Evolutionary conservation across 768 basidiomycete genomes (phyloP).

Genomic region (Pulveroboletus sp.): DNA sequence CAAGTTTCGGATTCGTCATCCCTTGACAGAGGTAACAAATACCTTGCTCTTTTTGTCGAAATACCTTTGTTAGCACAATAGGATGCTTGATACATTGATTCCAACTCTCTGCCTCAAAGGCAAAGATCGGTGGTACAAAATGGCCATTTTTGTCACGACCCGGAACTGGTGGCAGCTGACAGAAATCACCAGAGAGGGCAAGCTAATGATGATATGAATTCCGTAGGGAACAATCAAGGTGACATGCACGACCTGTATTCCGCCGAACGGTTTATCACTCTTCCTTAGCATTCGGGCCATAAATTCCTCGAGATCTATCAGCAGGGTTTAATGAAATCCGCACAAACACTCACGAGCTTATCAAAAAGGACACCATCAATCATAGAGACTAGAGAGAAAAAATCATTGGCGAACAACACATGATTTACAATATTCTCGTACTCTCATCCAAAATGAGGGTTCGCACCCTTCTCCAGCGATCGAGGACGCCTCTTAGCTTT

Average conservation of each 20-base stretch:
- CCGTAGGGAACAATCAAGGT: not conserved
- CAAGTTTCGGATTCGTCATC: not conserved
- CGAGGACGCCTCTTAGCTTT: slow-evolving; percentile 36
- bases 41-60: slow-evolving; percentile 84
- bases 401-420: not conserved
- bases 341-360: slow-evolving; percentile 52
- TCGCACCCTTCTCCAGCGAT: slow-evolving; percentile 57
- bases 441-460: slow-evolving; percentile 85
- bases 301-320: slow-evolving; percentile 40
- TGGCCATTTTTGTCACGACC: slow-evolving; percentile 44
- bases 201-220: slow-evolving; percentile 42
- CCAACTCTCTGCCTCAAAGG: slow-evolving; percentile 83
- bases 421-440: slow-evolving; percentile 30
- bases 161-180: slow-evolving; percentile 81
- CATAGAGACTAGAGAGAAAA: slow-evolving; percentile 68
- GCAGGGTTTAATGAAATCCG: slow-evolving; percentile 34
- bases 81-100: slow-evolving; percentile 51
- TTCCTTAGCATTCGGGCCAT: slow-evolving; percentile 58
- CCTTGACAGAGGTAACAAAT: slow-evolving; percentile 3
- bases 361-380: slow-evolving; percentile 77
- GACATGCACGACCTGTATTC: slow-evolving; percentile 64
- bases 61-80: slow-evolving; percentile 66
- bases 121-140: slow-evolving; percentile 52
- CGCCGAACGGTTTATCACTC: slow-evolving; percentile 65
- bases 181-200: slow-evolving; percentile 85